phyloP scores from a whole-genome alignment of 2,329 filamentous ascomycete species.

The Colletotrichum orbiculare region DNA sequence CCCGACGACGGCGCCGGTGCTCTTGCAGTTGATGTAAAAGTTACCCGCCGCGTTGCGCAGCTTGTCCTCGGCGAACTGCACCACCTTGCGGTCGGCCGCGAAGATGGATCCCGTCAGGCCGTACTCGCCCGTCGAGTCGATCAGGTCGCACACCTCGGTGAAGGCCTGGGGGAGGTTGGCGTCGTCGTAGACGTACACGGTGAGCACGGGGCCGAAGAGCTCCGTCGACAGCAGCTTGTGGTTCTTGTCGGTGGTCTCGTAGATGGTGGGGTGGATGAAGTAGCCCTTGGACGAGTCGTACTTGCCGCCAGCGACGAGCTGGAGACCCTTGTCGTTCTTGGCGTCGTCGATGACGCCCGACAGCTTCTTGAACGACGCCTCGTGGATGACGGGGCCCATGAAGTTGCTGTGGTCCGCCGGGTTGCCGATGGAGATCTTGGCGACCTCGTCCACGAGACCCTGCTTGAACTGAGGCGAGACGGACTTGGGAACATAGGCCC shows the following conservation, averaged over 20 bases:
- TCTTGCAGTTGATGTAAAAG: conserved; percentile 90
- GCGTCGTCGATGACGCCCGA: conserved; percentile 80
- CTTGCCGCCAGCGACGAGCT: conserved; percentile 79
- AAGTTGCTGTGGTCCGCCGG: conserved; percentile 80
- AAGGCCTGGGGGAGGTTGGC: conserved; percentile 65
- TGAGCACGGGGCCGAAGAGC: conserved; percentile 84
- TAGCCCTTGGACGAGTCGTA: conserved; percentile 84
- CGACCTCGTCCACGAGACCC: conserved; percentile 74
- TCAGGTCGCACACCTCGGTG: conserved; percentile 66
- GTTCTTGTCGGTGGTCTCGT: conserved; percentile 76
- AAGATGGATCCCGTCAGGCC: conserved; percentile 83
- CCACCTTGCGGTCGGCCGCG: conserved; percentile 72
- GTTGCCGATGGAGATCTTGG: conserved; percentile 76
- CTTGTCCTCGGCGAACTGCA: conserved; percentile 76
- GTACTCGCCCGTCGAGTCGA: conserved; percentile 81
- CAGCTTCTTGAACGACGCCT: conserved; percentile 83
- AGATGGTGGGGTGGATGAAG: conserved; percentile 87
- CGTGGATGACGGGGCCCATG: conserved; percentile 88
- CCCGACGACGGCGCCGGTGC: conserved; percentile 77
- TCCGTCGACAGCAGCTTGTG: conserved; percentile 82
- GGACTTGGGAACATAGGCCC: conserved; percentile 81
- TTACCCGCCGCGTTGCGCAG: conserved; percentile 81
- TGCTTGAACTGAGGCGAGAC: conserved; percentile 78
- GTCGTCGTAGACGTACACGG: conserved; percentile 83
- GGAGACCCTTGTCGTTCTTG: conserved; percentile 78